These are phyloP conservation scores for Phytopythium sindhum DNA, from an alignment of 352 stramenopile genomes.

Conservation along the genomic window DNA sequence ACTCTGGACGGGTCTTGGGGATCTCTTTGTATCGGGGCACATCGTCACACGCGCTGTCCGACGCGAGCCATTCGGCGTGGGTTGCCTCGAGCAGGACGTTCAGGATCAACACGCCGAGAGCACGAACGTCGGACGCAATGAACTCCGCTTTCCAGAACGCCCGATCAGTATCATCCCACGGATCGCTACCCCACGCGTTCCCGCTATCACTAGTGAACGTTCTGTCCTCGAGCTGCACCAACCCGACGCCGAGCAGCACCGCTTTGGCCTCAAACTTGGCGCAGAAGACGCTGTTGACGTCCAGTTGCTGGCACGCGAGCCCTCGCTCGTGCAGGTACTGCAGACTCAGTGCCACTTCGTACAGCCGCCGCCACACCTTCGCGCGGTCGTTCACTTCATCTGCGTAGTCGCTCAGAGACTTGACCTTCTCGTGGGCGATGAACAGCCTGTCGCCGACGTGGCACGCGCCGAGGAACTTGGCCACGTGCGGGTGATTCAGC, in stretches of 20 bases:
- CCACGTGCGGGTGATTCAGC: constrained; percentile 6
- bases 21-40: background rate
- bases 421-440: constrained; percentile 7
- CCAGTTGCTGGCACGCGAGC: background rate
- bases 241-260: constrained; percentile 1
- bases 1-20: background rate
- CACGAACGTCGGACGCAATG: background rate
- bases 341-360: constrained; percentile 4
- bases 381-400: background rate
- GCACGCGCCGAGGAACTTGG: constrained; percentile 10
- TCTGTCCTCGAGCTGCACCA: background rate
- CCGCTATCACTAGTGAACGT: background rate
- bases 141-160: constrained; percentile 1
- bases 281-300: background rate
- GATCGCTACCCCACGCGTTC: too few species aligned
- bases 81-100: background rate
- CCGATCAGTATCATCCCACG: background rate
- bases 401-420: background rate
- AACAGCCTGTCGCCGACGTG: constrained; percentile 4
- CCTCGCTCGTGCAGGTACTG: constrained; percentile 9
- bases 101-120: background rate
- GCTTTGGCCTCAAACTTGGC: constrained; percentile 3
- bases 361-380: background rate
- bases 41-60: background rate
- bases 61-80: background rate